These are phyloP conservation scores for Fusarium sp. DNA, from an alignment of 2,329 filamentous ascomycete genomes.

Conservation along the genomic window DNA sequence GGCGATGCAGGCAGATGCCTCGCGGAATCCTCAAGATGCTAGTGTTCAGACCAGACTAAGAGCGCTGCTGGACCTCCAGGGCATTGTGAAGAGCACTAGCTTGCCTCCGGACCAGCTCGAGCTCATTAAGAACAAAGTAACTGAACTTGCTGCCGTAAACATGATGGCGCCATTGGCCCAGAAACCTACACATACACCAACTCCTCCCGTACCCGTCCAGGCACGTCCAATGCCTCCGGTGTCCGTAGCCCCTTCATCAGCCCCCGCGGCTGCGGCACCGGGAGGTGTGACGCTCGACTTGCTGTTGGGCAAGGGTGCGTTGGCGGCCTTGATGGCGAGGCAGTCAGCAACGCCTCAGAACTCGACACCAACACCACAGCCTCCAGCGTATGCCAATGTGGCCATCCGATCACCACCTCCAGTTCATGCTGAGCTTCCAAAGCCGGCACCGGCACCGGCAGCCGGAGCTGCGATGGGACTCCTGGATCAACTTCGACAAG, in stretches of 20 bases:
- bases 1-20: slow-evolving; percentile 79
- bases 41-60: slow-evolving; percentile 83
- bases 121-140: slow-evolving; percentile 87
- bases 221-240: slow-evolving; percentile 51
- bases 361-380: slow-evolving; percentile 58
- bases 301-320: slow-evolving; percentile 69
- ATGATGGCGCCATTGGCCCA: slow-evolving; percentile 63
- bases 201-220: slow-evolving; percentile 48
- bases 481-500: slow-evolving; percentile 75
- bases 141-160: slow-evolving; percentile 76
- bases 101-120: slow-evolving; percentile 85
- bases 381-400: slow-evolving; percentile 50
- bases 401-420: slow-evolving; percentile 65
- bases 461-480: slow-evolving; percentile 67
- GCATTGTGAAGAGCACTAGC: slow-evolving; percentile 78
- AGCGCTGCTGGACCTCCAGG: slow-evolving; percentile 86
- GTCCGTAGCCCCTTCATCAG: slow-evolving; percentile 49
- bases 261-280: slow-evolving; percentile 49
- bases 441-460: slow-evolving; percentile 44
- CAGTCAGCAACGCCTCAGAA: slow-evolving; percentile 63
- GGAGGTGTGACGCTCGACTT: slow-evolving; percentile 66
- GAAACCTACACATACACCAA: slow-evolving; percentile 55
- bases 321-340: slow-evolving; percentile 70
- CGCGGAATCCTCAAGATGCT: slow-evolving; percentile 80
- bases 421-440: slow-evolving; percentile 53